Conservation (phyloP, 306 rosid species). For the Rosa lucieae region DNA sequence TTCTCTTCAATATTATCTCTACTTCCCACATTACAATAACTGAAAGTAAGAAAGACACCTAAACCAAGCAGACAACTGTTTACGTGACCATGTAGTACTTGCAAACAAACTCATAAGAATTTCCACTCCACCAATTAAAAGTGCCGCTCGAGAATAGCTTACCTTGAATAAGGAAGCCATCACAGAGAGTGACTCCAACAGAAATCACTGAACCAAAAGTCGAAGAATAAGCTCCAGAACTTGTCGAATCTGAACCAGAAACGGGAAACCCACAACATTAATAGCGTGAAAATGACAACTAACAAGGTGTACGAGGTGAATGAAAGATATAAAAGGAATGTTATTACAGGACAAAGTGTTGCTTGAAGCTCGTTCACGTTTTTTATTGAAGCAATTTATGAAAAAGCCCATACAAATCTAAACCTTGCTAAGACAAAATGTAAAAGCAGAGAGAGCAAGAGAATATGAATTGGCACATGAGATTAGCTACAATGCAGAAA, state of each 20-base stretch:
- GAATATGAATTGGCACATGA: neutral
- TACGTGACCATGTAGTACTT: too few species aligned
- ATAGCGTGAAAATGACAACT: neutral
- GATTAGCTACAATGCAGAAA: conserved; percentile 2
- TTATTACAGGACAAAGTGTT: neutral
- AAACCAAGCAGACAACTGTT: neutral
- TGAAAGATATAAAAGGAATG: neutral
- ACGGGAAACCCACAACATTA: conserved; percentile 8
- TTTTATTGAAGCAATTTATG: neutral
- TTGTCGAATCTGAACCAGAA: conserved; percentile 27
- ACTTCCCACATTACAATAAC: neutral
- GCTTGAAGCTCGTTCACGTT: neutral
- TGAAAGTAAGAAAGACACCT: neutral
- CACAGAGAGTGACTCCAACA: neutral
- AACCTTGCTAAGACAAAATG: neutral
- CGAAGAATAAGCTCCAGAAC: neutral
- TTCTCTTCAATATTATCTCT: neutral
- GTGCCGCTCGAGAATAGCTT: neutral
- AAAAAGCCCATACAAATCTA: neutral
- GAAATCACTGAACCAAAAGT: neutral
- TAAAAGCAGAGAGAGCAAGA: neutral
- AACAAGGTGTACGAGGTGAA: neutral
- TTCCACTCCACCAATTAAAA: neutral
- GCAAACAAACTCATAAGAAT: neutral
- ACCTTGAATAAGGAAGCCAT: conserved; percentile 72